Conservation (phyloP, 805 yeast genomes). For the Starmerella cellae region DNA sequence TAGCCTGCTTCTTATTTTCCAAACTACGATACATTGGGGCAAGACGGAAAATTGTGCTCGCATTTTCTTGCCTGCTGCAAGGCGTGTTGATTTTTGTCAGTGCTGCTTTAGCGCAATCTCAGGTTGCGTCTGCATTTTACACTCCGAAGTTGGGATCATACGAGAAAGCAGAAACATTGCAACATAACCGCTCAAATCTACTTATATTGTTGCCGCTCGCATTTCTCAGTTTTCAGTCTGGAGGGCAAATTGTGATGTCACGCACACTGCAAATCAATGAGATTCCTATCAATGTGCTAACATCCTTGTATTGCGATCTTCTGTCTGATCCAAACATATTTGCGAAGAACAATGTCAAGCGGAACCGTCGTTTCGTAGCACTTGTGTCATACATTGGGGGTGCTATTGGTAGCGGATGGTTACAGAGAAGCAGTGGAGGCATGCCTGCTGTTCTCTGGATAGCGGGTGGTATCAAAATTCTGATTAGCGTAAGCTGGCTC, state of each 20-base stretch:
- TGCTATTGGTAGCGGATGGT: slow-evolving; percentile 13
- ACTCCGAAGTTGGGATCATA: slow-evolving; percentile 3
- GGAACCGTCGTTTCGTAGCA: slow-evolving; percentile 11
- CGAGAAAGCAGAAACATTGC: not conserved
- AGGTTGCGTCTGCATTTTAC: slow-evolving; percentile 3
- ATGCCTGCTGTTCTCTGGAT: slow-evolving; percentile 12
- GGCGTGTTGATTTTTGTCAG: slow-evolving; percentile 5
- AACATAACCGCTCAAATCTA: not conserved
- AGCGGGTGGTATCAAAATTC: slow-evolving; percentile 9
- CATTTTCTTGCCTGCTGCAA: slow-evolving; percentile 8
- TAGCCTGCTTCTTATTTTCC: slow-evolving; percentile 12
- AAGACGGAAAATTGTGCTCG: slow-evolving; percentile 4
- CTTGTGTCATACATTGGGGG: slow-evolving; percentile 11
- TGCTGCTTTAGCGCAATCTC: slow-evolving; percentile 11
- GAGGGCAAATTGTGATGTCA: slow-evolving; percentile 14
- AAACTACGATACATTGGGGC: slow-evolving; percentile 8
- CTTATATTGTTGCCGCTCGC: slow-evolving; percentile 10
- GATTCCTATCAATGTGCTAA: slow-evolving; percentile 13
- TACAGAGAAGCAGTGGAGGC: slow-evolving; percentile 12
- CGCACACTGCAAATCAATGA: slow-evolving; percentile 11
- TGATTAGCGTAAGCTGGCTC: slow-evolving; percentile 6
- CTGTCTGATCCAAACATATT: slow-evolving; percentile 11
- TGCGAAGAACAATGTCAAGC: slow-evolving; percentile 4
- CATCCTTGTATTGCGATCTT: slow-evolving; percentile 15
- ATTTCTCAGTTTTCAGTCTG: slow-evolving; percentile 12